Conservation (phyloP, 1,139 yeast genomes). For the Taphrina sp. region DNA sequence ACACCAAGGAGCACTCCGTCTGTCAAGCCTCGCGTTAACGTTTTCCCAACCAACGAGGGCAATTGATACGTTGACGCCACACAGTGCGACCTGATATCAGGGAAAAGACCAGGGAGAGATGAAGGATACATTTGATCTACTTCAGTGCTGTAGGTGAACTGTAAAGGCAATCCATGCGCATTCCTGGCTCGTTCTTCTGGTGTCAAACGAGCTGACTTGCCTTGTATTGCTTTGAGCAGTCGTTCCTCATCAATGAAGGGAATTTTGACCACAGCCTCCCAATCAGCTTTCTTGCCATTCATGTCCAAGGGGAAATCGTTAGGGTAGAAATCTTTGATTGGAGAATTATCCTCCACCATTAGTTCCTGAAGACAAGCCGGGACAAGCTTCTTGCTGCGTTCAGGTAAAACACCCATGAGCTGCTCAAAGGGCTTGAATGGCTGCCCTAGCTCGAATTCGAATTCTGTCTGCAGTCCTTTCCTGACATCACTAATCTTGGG, state of each 20-base stretch:
- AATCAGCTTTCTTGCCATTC: constrained; percentile 92
- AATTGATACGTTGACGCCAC: constrained; percentile 57
- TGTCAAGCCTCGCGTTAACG: constrained; percentile 57
- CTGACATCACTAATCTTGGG: constrained; percentile 87
- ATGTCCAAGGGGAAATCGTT: constrained; percentile 80
- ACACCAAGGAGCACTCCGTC: constrained; percentile 69
- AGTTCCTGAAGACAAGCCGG: constrained; percentile 73
- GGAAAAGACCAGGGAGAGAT: constrained; percentile 74
- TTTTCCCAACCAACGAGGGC: constrained; percentile 53
- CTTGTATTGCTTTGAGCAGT: constrained; percentile 67
- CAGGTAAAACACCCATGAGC: constrained; percentile 96
- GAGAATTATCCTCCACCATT: constrained; percentile 87
- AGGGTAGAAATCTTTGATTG: constrained; percentile 89
- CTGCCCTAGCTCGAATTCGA: constrained; percentile 63
- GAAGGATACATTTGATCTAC: constrained; percentile 66
- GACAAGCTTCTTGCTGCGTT: constrained; percentile 76
- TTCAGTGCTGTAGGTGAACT: constrained; percentile 75
- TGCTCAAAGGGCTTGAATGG: constrained; percentile 96
- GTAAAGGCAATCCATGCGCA: constrained; percentile 65
- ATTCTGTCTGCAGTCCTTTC: constrained; percentile 57
- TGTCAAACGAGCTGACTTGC: constrained; percentile 58
- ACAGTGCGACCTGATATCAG: constrained; percentile 75
- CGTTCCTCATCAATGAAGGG: constrained; percentile 87
- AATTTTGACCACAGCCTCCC: constrained; percentile 98
- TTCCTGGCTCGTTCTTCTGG: constrained; percentile 74